Evolutionary conservation across 371 early-diverging fungal species (phyloP), one percentile per base, ranked within the genome.

Genomic region (Smittium culicis): DNA sequence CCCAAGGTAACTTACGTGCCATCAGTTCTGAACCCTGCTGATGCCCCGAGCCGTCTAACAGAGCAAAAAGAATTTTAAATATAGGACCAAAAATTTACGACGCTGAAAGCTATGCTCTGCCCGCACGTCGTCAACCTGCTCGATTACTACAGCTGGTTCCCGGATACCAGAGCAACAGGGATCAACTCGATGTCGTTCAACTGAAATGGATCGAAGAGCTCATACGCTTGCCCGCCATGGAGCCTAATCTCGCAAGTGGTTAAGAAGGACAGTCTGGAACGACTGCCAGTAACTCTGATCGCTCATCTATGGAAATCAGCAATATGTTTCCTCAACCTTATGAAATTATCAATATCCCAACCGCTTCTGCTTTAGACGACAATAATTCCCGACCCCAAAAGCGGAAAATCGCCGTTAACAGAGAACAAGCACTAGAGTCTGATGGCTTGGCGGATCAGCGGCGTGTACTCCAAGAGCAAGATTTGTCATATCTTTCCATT

Each of bases 391-490:
- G 57, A 57, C 3, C 57, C 27, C 14, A 57, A 57, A 57, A 57
- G 57, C 45, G 45, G 57, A 57, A 57, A 57, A 20, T 57, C 27
- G 57, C n/a, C 57, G 57, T 25, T 57, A 11, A n/a, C 25, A 5
- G 27, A 57, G 57, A 57, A 57, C 57, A 57, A 57, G 27, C 5
- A 25, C 27, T 57, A 25, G 27, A 57, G 27, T n/a, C 27, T 57
- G n/a, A 57, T 57, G 57, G 57, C 57, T 20, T 57, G 27, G 27
- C 5, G 27, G 27, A 27, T 57, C n/a, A 57, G 57, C 27, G 57
- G 57, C n/a, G n/a, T 57, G 57, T 25, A 8, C 57, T 57, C 57
- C 5, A 57, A 57, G 57, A 14, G 5, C 57, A 57, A 57, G 57
- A 25, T 57, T 25, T 57, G 24, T 57, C 57, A 57, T 8, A 57